A percentile compares a stretch with the other conserved stretches of the same genome.
These are phyloP conservation scores for Perilla frutescens DNA, from an alignment of 257 asterid species.

Conservation along the genomic window DNA sequence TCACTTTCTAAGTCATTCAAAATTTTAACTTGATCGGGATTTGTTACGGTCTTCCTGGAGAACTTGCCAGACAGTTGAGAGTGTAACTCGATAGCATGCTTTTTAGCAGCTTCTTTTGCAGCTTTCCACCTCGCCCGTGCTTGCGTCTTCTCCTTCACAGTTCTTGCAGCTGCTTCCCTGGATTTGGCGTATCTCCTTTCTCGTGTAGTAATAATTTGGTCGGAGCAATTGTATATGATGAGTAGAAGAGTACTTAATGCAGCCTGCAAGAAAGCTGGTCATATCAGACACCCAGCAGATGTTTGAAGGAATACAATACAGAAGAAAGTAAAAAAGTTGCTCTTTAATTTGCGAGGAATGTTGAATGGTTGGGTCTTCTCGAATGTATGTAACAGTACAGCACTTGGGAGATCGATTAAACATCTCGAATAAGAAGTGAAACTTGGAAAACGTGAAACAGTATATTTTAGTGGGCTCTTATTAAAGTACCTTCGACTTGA, in stretches of 20 bases:
- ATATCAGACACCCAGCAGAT: constrained; percentile 20
- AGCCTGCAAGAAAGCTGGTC: constrained; percentile 54
- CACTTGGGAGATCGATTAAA: neutral
- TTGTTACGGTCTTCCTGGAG: constrained; percentile 51
- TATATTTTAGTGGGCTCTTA: too few species aligned
- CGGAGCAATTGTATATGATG: constrained; percentile 86
- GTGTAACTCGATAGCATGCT: constrained; percentile 67
- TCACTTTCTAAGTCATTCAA: constrained; percentile 39
- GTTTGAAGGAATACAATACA: neutral
- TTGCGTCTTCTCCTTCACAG: constrained; percentile 70
- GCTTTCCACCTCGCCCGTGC: constrained; percentile 90
- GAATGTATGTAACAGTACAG: neutral
- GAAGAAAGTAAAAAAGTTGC: neutral
- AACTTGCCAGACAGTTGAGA: constrained; percentile 78
- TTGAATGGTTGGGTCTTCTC: neutral
- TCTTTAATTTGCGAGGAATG: too few species aligned
- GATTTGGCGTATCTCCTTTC: constrained; percentile 85
- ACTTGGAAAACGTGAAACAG: neutral
- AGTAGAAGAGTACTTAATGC: constrained; percentile 81
- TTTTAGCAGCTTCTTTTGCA: constrained; percentile 87
- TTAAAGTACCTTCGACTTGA: too few species aligned
- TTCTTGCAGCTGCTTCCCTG: constrained; percentile 94
- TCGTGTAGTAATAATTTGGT: constrained; percentile 81
- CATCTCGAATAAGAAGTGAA: too few species aligned
- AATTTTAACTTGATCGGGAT: constrained; percentile 48